phyloP scores from a whole-genome alignment of 495 filamentous ascomycete species.

The Polyplosphaeria fusca region DNA sequence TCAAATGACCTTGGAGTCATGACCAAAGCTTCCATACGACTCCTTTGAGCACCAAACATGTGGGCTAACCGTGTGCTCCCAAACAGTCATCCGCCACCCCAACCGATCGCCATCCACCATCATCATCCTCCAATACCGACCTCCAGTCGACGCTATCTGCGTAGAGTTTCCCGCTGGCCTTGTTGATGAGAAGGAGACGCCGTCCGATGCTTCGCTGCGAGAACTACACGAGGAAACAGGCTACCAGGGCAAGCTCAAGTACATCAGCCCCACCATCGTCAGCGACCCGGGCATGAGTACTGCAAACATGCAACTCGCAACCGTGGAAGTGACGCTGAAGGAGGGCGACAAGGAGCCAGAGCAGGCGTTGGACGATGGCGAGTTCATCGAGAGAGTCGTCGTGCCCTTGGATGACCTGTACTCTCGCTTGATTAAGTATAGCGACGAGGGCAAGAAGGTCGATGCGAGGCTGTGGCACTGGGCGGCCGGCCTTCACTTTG shows the following conservation, averaged over 20 bases:
- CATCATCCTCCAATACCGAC: constrained; percentile 81
- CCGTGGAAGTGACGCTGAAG: constrained; percentile 39
- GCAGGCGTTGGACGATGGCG: constrained; percentile 43
- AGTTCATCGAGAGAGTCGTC: constrained; percentile 41
- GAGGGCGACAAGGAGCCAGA: constrained; percentile 42
- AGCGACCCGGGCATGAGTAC: constrained; percentile 43
- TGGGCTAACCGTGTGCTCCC: too few relatives aligned
- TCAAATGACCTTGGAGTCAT: too few relatives aligned
- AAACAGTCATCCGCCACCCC: constrained; percentile 70
- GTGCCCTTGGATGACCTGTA: constrained; percentile 48
- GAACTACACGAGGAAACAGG: constrained; percentile 94
- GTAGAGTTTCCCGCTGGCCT: constrained; percentile 87
- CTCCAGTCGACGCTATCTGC: constrained; percentile 70
- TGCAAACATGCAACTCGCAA: constrained; percentile 43
- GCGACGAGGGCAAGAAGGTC: constrained; percentile 35
- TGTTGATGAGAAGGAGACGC: constrained; percentile 78
- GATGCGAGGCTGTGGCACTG: constrained; percentile 35
- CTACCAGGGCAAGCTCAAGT: constrained; percentile 62
- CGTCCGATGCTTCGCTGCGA: constrained; percentile 69
- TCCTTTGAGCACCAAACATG: too few relatives aligned
- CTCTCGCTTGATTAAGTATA: constrained; percentile 47
- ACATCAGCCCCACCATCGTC: constrained; percentile 55
- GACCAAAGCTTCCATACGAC: too few relatives aligned
- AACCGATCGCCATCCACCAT: constrained; percentile 61
- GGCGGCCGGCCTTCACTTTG: constrained; percentile 35